Conservation (phyloP, 2,329 filamentous ascomycete genomes). For the Ophiocordyceps unilateralis region DNA sequence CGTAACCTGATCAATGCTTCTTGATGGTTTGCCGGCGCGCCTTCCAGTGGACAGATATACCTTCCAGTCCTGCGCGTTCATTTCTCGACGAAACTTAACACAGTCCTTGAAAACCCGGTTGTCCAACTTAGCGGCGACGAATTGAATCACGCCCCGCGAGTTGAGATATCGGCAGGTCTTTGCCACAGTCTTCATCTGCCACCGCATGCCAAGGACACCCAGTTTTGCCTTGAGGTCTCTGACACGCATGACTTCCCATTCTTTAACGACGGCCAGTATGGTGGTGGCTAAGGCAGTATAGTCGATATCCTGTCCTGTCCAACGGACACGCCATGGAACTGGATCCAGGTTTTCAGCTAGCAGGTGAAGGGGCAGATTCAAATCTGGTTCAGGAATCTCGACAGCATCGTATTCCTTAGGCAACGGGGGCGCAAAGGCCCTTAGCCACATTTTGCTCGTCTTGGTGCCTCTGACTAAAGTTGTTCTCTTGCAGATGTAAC, state of each 20-base stretch:
- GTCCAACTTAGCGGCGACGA: conserved; percentile 36
- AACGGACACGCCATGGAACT: conserved; percentile 36
- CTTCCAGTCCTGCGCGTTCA: conserved; percentile 38
- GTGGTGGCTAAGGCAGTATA: conserved; percentile 39
- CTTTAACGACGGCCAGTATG: conserved; percentile 37
- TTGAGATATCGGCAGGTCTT: conserved; percentile 42
- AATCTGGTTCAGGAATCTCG: conserved; percentile 12
- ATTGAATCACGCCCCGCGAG: conserved; percentile 34
- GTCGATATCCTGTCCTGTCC: conserved; percentile 42
- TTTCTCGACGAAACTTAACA: conserved; percentile 38
- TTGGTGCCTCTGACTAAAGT: conserved; percentile 40
- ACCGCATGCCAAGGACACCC: conserved; percentile 33
- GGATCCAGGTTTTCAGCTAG: conserved; percentile 29
- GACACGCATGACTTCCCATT: conserved; percentile 40
- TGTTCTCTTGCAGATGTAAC: conserved; percentile 44
- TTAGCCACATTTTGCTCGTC: conserved; percentile 46
- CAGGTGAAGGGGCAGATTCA: conserved; percentile 21
- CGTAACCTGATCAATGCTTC: conserved; percentile 6
- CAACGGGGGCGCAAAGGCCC: conserved; percentile 31
- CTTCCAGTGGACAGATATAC: conserved; percentile 33
- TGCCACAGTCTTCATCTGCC: conserved; percentile 43
- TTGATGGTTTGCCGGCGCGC: conserved; percentile 12
- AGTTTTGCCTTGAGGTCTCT: conserved; percentile 41
- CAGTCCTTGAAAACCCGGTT: conserved; percentile 43
- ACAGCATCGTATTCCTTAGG: conserved; percentile 14